Percentiles rank a stretch among this genome's conserved stretches.
Evolutionary conservation across 371 early-diverging fungal species (phyloP).

Genomic region (Circinella minor): DNA sequence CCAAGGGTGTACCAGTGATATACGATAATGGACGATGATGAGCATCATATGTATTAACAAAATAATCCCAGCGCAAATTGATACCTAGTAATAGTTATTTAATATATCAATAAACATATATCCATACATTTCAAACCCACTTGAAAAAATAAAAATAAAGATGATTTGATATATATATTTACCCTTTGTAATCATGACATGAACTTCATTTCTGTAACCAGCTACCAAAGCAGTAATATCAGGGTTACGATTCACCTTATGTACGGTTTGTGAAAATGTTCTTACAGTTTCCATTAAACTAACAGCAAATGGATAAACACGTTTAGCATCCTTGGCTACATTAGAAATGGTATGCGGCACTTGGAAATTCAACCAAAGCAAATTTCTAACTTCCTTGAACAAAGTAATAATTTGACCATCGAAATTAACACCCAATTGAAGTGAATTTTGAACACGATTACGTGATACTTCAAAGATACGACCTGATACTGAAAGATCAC

Average conservation of each 20-base stretch:
- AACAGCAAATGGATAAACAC: slow-evolving; percentile 98
- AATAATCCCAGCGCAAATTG: slow-evolving; percentile 94
- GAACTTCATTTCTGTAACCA: slow-evolving; percentile 91
- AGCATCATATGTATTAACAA: slow-evolving; percentile 83
- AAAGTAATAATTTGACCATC: slow-evolving; percentile 93
- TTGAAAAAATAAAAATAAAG: too few species aligned
- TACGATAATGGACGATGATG: slow-evolving; percentile 56
- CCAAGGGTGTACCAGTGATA: slow-evolving; percentile 56
- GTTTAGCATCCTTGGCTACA: slow-evolving; percentile 94
- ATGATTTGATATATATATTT: too few species aligned
- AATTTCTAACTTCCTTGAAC: slow-evolving; percentile 97
- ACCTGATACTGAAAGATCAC: slow-evolving; percentile 88
- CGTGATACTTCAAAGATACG: slow-evolving; percentile 91
- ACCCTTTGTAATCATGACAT: slow-evolving; percentile 87
- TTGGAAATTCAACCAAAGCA: slow-evolving; percentile 91
- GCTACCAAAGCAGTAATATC: slow-evolving; percentile 85
- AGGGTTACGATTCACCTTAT: slow-evolving; percentile 77
- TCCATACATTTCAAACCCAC: too few species aligned
- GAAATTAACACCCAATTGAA: slow-evolving; percentile 92
- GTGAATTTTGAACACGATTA: slow-evolving; percentile 79
- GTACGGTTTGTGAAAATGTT: slow-evolving; percentile 89
- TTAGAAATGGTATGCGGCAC: slow-evolving; percentile 94
- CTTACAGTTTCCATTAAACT: slow-evolving; percentile 93
- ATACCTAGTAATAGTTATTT: slow-evolving; percentile 82
- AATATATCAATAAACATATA: too few species aligned